Conservation (phyloP, 176 grass and related monocot genomes). For the Carex scoparia region DNA sequence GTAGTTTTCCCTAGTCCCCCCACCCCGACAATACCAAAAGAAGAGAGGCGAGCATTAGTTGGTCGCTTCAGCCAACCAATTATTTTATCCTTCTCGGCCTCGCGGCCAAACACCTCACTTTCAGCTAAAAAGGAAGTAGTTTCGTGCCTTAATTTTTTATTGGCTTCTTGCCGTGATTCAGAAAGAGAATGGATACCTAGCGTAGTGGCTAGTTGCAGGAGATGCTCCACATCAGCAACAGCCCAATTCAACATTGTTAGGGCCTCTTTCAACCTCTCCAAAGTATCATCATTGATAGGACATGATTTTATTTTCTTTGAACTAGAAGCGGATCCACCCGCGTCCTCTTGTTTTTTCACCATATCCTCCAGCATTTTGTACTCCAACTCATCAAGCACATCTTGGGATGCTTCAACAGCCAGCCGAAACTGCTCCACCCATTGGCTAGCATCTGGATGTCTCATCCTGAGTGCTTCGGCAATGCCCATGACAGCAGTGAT, state of each 20-base stretch:
- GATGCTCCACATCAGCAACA: background rate
- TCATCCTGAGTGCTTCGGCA: background rate
- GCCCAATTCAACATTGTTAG: background rate
- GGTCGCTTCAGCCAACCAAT: no score
- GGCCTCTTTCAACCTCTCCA: background rate
- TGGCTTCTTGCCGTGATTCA: background rate
- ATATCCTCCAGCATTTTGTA: background rate
- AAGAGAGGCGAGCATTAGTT: no score
- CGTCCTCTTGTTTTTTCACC: background rate
- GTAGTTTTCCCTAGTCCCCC: no score
- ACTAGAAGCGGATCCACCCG: background rate
- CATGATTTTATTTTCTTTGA: background rate
- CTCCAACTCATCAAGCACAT: conserved; percentile 1
- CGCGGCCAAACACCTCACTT: no score
- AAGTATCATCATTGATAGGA: background rate
- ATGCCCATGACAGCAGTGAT: background rate
- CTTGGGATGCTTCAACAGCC: conserved; percentile 17
- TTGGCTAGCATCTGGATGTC: background rate
- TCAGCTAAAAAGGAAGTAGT: no score
- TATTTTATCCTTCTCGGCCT: no score
- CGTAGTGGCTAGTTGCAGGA: background rate
- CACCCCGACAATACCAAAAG: no score
- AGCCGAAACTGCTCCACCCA: conserved; percentile 14
- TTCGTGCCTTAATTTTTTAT: background rate
- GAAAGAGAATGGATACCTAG: background rate